A percentile compares a stretch with the other conserved stretches of the same genome.
These are phyloP conservation scores for barrel medic (Medicago truncatula) DNA, from an alignment of 306 rosid species.

Conservation along the genomic window DNA sequence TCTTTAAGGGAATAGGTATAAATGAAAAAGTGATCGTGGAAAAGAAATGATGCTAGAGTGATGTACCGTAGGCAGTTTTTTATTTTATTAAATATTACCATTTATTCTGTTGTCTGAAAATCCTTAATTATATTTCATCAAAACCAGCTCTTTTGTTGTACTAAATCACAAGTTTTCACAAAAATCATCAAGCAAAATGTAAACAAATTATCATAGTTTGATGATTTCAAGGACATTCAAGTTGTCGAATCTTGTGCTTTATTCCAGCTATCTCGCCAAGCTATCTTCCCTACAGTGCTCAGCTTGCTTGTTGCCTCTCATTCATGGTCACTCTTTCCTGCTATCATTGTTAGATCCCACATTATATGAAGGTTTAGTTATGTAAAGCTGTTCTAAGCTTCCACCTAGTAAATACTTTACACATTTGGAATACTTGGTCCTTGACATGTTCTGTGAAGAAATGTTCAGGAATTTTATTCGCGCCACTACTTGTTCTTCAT, in stretches of 20 bases:
- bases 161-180: not conserved
- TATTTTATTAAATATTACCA: too few relatives aligned
- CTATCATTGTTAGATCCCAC: not conserved
- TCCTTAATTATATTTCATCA: not conserved
- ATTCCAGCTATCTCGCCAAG: not conserved
- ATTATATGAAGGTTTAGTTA: not conserved
- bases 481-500: not conserved
- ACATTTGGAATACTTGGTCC: not conserved
- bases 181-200: not conserved
- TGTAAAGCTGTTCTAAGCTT: not conserved
- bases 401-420: not conserved
- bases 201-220: not conserved
- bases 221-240: slow-evolving; percentile 2
- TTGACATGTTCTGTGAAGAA: not conserved
- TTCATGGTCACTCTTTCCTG: not conserved
- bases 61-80: too few relatives aligned
- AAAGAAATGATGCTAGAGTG: too few relatives aligned
- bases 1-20: too few relatives aligned
- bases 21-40: too few relatives aligned
- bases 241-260: not conserved
- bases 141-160: not conserved
- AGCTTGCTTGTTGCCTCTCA: not conserved
- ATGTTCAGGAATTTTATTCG: not conserved
- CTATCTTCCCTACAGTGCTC: not conserved
- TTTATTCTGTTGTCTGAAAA: not conserved